Base-by-base conservation (phyloP, 805 yeast species). In the Cyberlindnera xishuangbannaensis region DNA sequence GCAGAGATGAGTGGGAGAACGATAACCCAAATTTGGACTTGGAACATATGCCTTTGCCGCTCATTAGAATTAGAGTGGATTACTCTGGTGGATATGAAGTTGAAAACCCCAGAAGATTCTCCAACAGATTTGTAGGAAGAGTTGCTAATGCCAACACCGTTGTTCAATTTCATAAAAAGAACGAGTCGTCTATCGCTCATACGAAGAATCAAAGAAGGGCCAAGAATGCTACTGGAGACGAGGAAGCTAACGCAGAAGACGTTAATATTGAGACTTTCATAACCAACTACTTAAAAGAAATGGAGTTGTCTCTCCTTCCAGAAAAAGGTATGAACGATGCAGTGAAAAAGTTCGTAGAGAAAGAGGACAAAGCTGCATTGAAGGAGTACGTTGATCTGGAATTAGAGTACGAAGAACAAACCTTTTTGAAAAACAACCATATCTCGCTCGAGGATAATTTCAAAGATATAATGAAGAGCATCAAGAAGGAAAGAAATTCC, bases 111-210 rank as follows among this genome's bases (percentile, higher is more conserved):
- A 66, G 94, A 33, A 62, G 96, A 42, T 85, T 92, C 43, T 85
- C 96, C 12, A 86, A 88, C 50, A 64, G 85, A 48, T 92, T 90
- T 64, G 95, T 83, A 6, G 96, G 95, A 0, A 68, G 67, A 41
- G 92, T 90, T 2, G 98, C 97, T 4, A 92, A 92, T 55, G 76
- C 79, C n/a, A 80, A 84, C 48, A 94, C 87, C 48, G 84, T 88
- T 7, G 73, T 90, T 3, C 78, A 76, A 29, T 82, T 83, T 53
- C 73, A 74, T 50, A 71, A 74, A 51, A 73, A 69, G 43, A 65
- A 50, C 55, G 65, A 33, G 23, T 17, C 36, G 2, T 18, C 13
- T 5, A 20, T 8, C 19, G n/a, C n/a, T n/a, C n/a, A n/a, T n/a
- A 29, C 36, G 17, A 25, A 41, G 7, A 20, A 30, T 7, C 38